A percentile compares a stretch with the other conserved stretches of the same genome.
Evolutionary conservation across 768 basidiomycete genomes (phyloP).

Genomic region (Kwoniella mangroviensis): DNA sequence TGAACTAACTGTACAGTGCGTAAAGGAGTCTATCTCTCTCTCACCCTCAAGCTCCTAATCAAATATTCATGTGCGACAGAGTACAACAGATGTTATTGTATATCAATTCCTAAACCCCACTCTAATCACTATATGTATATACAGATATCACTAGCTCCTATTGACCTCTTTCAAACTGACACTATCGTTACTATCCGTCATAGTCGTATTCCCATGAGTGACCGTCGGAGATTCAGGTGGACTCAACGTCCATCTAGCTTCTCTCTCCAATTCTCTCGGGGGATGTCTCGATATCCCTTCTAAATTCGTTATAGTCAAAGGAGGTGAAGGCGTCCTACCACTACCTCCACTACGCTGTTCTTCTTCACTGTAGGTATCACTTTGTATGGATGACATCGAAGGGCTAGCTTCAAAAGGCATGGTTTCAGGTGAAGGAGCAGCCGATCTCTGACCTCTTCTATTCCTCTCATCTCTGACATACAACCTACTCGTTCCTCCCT

Average conservation of each 20-base stretch:
- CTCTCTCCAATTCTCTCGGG: constrained; percentile 15
- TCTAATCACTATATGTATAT: no score
- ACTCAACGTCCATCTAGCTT: constrained; percentile 25
- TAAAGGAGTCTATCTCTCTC: no score
- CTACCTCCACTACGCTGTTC: not conserved
- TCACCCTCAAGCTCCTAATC: no score
- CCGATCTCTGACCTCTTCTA: constrained; percentile 7
- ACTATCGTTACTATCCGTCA: constrained; percentile 8
- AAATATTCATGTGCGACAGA: no score
- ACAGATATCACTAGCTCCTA: not conserved
- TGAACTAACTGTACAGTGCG: no score
- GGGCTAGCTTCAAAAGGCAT: constrained; percentile 3
- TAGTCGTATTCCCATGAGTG: not conserved
- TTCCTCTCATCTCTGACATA: constrained; percentile 14
- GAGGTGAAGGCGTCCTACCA: constrained; percentile 4
- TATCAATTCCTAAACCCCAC: no score
- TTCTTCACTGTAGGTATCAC: not conserved
- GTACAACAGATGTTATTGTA: no score
- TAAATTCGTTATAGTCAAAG: not conserved
- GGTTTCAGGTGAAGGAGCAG: constrained; percentile 24
- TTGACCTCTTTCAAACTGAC: constrained; percentile 15
- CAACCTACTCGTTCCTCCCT: not conserved
- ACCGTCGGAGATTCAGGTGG: constrained; percentile 22
- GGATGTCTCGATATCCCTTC: constrained; percentile 7
- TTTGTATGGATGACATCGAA: not conserved